These are phyloP conservation scores for Neofusicoccum laricinum DNA, from an alignment of 2,329 filamentous ascomycete species.

Conservation along the genomic window DNA sequence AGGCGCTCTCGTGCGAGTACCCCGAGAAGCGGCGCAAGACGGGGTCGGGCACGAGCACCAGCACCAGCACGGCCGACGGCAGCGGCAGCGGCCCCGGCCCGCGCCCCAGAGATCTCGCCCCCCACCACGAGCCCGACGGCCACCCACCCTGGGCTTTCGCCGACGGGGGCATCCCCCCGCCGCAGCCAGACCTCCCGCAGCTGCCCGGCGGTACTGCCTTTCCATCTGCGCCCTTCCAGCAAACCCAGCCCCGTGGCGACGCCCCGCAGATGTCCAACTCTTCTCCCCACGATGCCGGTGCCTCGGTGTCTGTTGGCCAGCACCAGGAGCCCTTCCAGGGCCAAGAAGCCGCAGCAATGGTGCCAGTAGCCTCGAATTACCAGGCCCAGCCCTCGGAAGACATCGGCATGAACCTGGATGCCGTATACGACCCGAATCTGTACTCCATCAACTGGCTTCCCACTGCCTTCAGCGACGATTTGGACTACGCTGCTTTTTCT, in stretches of 20 bases:
- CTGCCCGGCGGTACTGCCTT: not conserved
- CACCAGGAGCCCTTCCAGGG: not conserved
- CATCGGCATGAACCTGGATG: not conserved
- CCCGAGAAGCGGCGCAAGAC: not conserved
- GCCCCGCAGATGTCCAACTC: not conserved
- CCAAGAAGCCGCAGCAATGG: not conserved
- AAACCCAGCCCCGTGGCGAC: not conserved
- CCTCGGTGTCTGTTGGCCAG: not conserved
- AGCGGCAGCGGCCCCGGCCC: not conserved
- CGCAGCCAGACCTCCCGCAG: not conserved
- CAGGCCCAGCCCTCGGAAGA: not conserved
- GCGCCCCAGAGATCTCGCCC: not conserved
- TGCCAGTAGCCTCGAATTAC: not conserved
- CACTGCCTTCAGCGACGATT: not conserved
- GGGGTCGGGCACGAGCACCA: no score
- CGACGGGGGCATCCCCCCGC: not conserved
- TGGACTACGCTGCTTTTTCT: not conserved
- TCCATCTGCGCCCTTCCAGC: not conserved
- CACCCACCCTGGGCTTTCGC: not conserved
- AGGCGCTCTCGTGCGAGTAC: not conserved
- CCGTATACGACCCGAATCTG: not conserved
- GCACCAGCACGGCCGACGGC: not conserved
- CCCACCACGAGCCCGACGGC: no score
- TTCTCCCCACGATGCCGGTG: not conserved
- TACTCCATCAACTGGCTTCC: constrained; percentile 11